Base-by-base conservation (phyloP, 2,329 filamentous ascomycete genomes). In the Macrophomina tecta region DNA sequence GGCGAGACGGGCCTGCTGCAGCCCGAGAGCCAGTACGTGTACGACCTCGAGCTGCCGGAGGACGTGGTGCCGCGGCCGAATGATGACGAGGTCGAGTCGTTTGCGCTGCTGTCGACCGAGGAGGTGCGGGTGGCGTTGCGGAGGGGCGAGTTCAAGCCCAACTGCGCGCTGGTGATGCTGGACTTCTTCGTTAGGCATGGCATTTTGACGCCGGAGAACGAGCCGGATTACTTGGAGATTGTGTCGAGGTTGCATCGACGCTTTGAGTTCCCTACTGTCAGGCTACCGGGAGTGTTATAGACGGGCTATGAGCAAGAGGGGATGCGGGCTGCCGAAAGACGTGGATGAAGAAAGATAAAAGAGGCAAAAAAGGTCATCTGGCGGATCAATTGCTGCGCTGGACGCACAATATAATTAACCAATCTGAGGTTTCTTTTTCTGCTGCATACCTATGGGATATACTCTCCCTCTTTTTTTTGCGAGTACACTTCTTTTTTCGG, bases 131-230 rank as follows among this genome's bases (percentile, higher is more conserved):
- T 84, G 67, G 88, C 90, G 52, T 81, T 99, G 74, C 85, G 84
- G 16, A 82, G 83, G 63, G 92, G 91, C 14, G 86, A 90, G 72
- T 99, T 94, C 83, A 99, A 99, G 83, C 91, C 94, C 2, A 98
- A 98, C 77, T 97, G 94, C 78, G 90, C 91, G 14, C 77, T 95
- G 67, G 87, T 97, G 56, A 81, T 95, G 76, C 80, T 97, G 53
- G 93, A 98, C 77, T 99, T 98, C 81, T 91, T 99, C 76, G 84
- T 97, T 71, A 86, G 94, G 64, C 92, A 93, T 78, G 91, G 92
- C 0, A 87, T 97, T 69, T 75, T 97, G 74, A 96, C 90, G 8
- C 79, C 82, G 51, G 91, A 91, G 72, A 92, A 93, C 75, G 94
- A 98, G 81, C 85, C 86, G 60, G 82, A 94, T 73, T 93, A 90